Percentiles rank a stretch among this genome's conserved stretches.
Evolutionary conservation across 106 monocot species (phyloP).

Genomic region (Dioscorea dumetorum): DNA sequence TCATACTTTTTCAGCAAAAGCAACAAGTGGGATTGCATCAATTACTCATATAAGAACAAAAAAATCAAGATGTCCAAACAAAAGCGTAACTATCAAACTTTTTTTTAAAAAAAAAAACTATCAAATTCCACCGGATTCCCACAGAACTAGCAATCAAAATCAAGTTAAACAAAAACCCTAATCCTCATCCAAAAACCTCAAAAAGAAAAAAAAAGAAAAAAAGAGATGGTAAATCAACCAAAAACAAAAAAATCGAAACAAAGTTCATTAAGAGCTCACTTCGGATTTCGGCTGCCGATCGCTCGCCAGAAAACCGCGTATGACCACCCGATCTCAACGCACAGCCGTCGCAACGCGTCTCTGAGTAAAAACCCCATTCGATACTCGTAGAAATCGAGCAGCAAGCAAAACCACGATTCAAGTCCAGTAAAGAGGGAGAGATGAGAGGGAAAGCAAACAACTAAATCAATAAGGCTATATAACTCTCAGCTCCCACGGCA

Average conservation of each 20-base stretch:
- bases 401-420: background rate
- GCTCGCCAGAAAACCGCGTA: conserved; percentile 77
- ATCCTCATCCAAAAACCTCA: too few relatives aligned
- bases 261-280: conserved; percentile 23
- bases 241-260: too few relatives aligned
- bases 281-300: conserved; percentile 22
- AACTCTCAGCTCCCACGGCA: conserved; percentile 36
- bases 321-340: conserved; percentile 76
- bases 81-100: background rate
- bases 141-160: background rate
- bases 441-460: background rate
- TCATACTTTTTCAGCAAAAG: background rate
- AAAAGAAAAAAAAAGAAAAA: background rate
- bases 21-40: too few relatives aligned
- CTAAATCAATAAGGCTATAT: background rate
- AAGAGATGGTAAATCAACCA: background rate
- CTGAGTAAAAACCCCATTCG: conserved; percentile 35
- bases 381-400: background rate
- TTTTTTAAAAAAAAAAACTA: background rate
- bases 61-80: background rate
- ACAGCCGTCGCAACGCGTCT: conserved; percentile 49
- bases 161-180: background rate
- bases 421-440: too few relatives aligned
- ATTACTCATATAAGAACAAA: too few relatives aligned
- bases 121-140: background rate